Conservation (phyloP, 2,329 filamentous ascomycete species). For the Sporothrix inflata region DNA sequence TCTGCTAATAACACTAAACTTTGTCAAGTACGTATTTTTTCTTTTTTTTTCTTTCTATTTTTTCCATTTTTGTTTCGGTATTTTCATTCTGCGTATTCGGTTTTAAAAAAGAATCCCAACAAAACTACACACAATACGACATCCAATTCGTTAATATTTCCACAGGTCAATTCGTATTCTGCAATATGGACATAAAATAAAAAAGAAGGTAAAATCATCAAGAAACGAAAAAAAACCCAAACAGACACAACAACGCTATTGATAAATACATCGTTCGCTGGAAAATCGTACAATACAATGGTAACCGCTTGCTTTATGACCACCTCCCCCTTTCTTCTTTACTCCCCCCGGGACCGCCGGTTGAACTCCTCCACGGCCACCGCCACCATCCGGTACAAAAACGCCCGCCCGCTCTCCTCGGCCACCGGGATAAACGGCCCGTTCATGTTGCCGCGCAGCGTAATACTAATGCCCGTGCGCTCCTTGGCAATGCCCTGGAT, state of each 20-base stretch:
- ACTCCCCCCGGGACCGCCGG: slow-evolving; percentile 49
- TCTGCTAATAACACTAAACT: too few species aligned
- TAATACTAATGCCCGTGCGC: slow-evolving; percentile 87
- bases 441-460: slow-evolving; percentile 85
- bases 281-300: not conserved
- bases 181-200: not conserved
- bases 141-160: not conserved
- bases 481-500: slow-evolving; percentile 97
- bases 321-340: not conserved
- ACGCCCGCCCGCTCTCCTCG: slow-evolving; percentile 74
- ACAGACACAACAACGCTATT: not conserved
- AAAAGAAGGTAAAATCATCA: not conserved
- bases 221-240: not conserved
- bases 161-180: not conserved
- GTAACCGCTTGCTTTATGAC: not conserved
- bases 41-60: not conserved
- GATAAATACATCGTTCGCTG: not conserved
- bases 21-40: not conserved
- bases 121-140: not conserved
- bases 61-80: not conserved
- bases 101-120: not conserved
- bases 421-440: slow-evolving; percentile 92
- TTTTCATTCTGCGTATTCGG: not conserved
- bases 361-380: slow-evolving; percentile 71
- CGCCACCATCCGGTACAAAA: slow-evolving; percentile 67